Evolutionary conservation across 441 rosid genomes (phyloP).

Genomic region (Erysimum pusillum): DNA sequence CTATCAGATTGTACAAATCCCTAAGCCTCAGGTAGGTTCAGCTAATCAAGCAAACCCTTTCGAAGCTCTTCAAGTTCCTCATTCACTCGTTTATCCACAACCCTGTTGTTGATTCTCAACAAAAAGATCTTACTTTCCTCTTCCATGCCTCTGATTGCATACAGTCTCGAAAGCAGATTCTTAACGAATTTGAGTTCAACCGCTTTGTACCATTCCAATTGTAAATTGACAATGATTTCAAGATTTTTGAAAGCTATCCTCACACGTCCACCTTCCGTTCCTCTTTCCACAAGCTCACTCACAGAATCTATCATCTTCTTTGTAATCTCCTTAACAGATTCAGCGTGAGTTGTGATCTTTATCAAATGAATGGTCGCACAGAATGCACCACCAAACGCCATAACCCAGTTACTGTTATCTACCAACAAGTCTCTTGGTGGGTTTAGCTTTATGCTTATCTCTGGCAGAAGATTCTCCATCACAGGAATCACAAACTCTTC

Average conservation of each 20-base stretch:
- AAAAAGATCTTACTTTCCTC: slow-evolving; percentile 3
- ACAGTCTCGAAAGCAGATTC: background rate
- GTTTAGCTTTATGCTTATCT: slow-evolving; percentile 1
- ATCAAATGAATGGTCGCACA: background rate
- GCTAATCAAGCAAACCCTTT: background rate
- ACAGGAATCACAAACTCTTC: background rate
- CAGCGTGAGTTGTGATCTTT: background rate
- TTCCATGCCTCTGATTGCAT: slow-evolving; percentile 7
- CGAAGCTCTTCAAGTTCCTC: background rate
- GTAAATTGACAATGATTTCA: slow-evolving; percentile 9
- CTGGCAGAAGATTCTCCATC: slow-evolving; percentile 4
- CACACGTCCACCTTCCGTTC: slow-evolving; percentile 26
- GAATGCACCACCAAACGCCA: slow-evolving; percentile 16
- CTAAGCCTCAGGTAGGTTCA: background rate
- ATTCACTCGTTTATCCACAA: background rate
- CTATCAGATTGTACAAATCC: background rate
- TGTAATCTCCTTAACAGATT: background rate
- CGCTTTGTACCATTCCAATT: background rate
- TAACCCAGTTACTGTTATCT: slow-evolving; percentile 18
- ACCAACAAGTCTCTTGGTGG: slow-evolving; percentile 17
- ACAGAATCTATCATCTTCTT: background rate
- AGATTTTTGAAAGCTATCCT: slow-evolving; percentile 21
- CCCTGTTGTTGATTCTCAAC: slow-evolving; percentile 16
- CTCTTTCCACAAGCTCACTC: slow-evolving; percentile 9
- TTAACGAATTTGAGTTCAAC: background rate